These are phyloP conservation scores for Hortaea werneckii DNA, from an alignment of 2,329 filamentous ascomycete genomes.

Conservation along the genomic window DNA sequence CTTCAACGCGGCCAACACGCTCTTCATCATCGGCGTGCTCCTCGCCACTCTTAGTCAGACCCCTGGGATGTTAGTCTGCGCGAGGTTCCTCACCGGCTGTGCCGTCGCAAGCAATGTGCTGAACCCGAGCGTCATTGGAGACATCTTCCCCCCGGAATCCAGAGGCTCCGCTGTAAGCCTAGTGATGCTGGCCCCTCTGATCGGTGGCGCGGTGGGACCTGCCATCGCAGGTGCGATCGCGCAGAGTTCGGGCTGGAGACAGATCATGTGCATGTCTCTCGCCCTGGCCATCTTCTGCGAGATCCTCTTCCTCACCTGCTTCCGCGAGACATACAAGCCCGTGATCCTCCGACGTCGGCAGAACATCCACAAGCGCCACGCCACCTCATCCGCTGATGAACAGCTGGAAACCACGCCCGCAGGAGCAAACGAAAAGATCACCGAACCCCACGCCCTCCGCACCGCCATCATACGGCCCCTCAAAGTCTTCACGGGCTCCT, in stretches of 20 bases:
- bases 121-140: slow-evolving; percentile 53
- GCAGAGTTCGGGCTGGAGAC: slow-evolving; percentile 46
- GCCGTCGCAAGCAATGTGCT: slow-evolving; percentile 45
- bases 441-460: slow-evolving; percentile 17
- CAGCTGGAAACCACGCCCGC: slow-evolving; percentile 4
- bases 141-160: slow-evolving; percentile 49
- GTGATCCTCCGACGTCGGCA: slow-evolving; percentile 39
- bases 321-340: slow-evolving; percentile 53
- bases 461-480: slow-evolving; percentile 32
- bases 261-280: slow-evolving; percentile 42
- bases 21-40: slow-evolving; percentile 36
- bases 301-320: slow-evolving; percentile 40
- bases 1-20: slow-evolving; percentile 30
- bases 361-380: too few species aligned
- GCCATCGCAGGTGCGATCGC: slow-evolving; percentile 46
- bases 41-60: slow-evolving; percentile 30
- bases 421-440: not conserved
- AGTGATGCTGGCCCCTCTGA: slow-evolving; percentile 46
- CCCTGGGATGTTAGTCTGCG: slow-evolving; percentile 30
- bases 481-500: slow-evolving; percentile 37
- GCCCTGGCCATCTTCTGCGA: slow-evolving; percentile 41
- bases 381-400: not conserved
- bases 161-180: slow-evolving; percentile 50
- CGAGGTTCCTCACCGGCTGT: slow-evolving; percentile 35
- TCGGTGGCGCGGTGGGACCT: slow-evolving; percentile 49